phyloP scores from a whole-genome alignment of 495 filamentous ascomycete species.

The Acidiella bohemica region DNA sequence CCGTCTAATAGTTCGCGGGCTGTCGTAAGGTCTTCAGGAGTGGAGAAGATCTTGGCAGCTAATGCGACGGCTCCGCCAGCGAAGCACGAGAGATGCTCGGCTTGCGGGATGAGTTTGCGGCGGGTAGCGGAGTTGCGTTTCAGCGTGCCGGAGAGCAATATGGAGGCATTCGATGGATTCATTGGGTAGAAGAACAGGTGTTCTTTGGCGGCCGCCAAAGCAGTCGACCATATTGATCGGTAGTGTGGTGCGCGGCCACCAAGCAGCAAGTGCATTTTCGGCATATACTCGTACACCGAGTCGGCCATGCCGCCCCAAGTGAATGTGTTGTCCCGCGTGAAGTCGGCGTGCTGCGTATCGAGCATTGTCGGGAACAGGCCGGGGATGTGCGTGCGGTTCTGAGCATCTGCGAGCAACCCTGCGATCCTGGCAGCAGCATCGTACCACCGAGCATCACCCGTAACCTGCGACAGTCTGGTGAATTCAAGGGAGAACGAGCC shows the following conservation, averaged over 20 bases:
- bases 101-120: constrained; percentile 34
- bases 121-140: constrained; percentile 24
- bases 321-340: constrained; percentile 30
- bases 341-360: constrained; percentile 30
- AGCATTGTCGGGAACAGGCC: constrained; percentile 12
- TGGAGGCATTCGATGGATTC: constrained; percentile 58
- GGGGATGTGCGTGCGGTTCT: constrained; percentile 1
- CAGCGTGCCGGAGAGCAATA: constrained; percentile 58
- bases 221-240: constrained; percentile 8
- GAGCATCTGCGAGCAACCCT: constrained; percentile 23
- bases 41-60: constrained; percentile 65
- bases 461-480: constrained; percentile 27
- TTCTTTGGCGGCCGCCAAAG: constrained; percentile 21
- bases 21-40: constrained; percentile 66
- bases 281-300: constrained; percentile 31
- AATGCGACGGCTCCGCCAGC: constrained; percentile 87
- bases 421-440: constrained; percentile 25
- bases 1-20: constrained; percentile 45
- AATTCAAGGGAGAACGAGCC: constrained; percentile 30
- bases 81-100: constrained; percentile 76
- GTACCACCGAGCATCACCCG: constrained; percentile 28
- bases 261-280: constrained; percentile 28
- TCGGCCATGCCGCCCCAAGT: constrained; percentile 28
- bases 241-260: constrained; percentile 31
- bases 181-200: constrained; percentile 47